Evolutionary conservation across 371 early-diverging fungal species (phyloP), one percentile per base, ranked within the genome.

Genomic region (Capillidium heterosporum): DNA sequence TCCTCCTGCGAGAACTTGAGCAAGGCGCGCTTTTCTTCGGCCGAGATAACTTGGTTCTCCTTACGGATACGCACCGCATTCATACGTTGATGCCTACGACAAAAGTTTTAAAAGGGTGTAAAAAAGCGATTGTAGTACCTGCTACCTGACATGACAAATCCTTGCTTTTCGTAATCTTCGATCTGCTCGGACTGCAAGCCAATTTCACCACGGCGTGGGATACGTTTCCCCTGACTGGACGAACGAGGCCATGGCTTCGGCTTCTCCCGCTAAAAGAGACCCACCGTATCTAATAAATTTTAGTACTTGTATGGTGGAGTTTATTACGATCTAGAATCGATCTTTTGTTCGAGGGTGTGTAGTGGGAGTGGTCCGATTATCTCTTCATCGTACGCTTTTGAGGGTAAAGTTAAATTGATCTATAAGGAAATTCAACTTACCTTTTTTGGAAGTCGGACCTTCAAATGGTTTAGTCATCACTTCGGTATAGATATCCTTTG

Each of bases 201-300:
- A 66, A 95, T 91, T 72, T 95, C 95, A 74, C 95, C 96, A 73
- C 95, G 85, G 32, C 95, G 85, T 15, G 95, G 95, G 60, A 95
- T 93, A 65, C 95, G 87, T 68, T 93, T 91, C 5, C 35, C 93
- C 93, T 40, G 84, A 75, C 60, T 89, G 86, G 8, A 91, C 82
- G 70, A 83, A 93, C 0, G 87, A 80, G 0, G 85, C 84, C 83
- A 85, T 83, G 0, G 89, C 86, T 1, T 83, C 70, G 40, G 84
- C 88, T 69, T 85, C 88, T 39, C 89, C 87, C 0, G 84, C 79
- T 43, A 85, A 63, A 44, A 86, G 60, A 1, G 87, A 82, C 2
- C 82, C 77, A 62, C 93, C 93, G 66, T 88, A 91, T 35, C 71
- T 75, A 43, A n/a, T 4, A 1, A 3, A 27, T 24, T 7, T 7